Percentiles rank a stretch among this genome's conserved stretches.
phyloP scores from a whole-genome alignment of 768 basidiomycete species.

The Nidularia pulvinata region DNA sequence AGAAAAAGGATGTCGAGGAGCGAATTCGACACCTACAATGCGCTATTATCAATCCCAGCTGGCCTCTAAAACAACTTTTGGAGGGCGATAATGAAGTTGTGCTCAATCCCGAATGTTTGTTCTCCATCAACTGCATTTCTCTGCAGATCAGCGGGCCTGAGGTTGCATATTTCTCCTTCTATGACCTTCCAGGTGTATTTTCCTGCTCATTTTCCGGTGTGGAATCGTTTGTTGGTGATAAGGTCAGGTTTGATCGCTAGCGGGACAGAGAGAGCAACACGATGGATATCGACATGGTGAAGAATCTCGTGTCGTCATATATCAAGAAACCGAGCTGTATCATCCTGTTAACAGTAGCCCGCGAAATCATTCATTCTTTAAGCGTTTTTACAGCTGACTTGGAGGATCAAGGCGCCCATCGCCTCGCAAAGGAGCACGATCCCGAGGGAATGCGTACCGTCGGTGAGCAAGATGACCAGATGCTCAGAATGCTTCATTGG shows the following conservation, averaged over 20 bases:
- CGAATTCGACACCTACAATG: constrained; percentile 58
- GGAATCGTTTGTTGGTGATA: no score
- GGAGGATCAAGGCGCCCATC: constrained; percentile 68
- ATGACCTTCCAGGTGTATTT: constrained; percentile 46
- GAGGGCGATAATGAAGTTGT: constrained; percentile 23
- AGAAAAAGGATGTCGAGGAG: constrained; percentile 53
- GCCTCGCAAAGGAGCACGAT: constrained; percentile 52
- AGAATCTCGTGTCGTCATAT: constrained; percentile 46
- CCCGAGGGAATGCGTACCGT: constrained; percentile 59
- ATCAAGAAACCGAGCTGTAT: constrained; percentile 55
- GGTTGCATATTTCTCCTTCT: constrained; percentile 57
- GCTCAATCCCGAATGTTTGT: constrained; percentile 23
- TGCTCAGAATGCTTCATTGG: no score
- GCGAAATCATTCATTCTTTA: constrained; percentile 42
- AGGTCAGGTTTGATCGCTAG: constrained; percentile 48
- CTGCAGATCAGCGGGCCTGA: constrained; percentile 51
- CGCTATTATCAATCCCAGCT: constrained; percentile 56
- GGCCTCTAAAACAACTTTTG: constrained; percentile 23
- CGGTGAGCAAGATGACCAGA: constrained; percentile 31
- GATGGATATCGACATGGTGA: constrained; percentile 54
- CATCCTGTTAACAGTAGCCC: constrained; percentile 49
- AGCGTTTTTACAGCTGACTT: constrained; percentile 36
- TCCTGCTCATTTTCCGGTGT: not conserved
- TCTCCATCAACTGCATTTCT: constrained; percentile 50
- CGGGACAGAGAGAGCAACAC: constrained; percentile 39